These are phyloP conservation scores for Cicer pinnatifidum DNA, from an alignment of 306 rosid genomes.

Conservation along the genomic window DNA sequence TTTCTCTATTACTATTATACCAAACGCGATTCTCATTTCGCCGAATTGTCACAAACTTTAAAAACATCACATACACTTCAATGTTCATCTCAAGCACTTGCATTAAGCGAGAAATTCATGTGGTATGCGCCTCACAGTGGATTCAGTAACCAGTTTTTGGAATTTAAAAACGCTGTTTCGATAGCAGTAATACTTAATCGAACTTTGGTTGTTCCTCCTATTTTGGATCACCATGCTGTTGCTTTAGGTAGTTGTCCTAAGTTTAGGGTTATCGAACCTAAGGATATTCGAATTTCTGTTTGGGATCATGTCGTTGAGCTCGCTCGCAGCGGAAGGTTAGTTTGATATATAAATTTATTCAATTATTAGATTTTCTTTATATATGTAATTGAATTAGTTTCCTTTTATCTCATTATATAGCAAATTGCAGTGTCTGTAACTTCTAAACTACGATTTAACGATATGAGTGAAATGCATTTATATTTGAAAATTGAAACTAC, in stretches of 20 bases:
- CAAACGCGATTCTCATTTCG: constrained; percentile 35
- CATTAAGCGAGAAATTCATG: constrained; percentile 59
- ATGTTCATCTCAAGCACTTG: constrained; percentile 53
- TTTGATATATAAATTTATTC: not conserved
- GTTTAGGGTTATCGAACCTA: constrained; percentile 63
- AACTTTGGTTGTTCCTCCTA: constrained; percentile 77
- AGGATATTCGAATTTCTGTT: constrained; percentile 62
- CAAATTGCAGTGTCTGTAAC: not conserved
- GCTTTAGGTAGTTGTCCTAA: constrained; percentile 91
- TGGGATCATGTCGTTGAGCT: constrained; percentile 84
- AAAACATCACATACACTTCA: constrained; percentile 26
- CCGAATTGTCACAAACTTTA: constrained; percentile 32
- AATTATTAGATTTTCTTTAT: not conserved
- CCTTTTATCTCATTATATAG: not conserved
- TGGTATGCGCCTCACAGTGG: constrained; percentile 93
- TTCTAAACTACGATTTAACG: constrained; percentile 10
- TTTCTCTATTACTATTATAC: constrained; percentile 51
- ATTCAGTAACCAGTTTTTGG: constrained; percentile 85
- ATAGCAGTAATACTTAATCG: constrained; percentile 78
- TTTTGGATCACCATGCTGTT: constrained; percentile 86
- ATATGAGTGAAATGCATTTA: constrained; percentile 1
- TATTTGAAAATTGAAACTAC: not conserved
- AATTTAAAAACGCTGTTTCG: constrained; percentile 71
- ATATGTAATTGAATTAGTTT: not conserved
- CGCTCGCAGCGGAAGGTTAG: constrained; percentile 60